Percentiles rank a stretch among this genome's conserved stretches.
Evolutionary conservation across 805 yeast species (phyloP).

Genomic region (Teunomyces panamensis): DNA sequence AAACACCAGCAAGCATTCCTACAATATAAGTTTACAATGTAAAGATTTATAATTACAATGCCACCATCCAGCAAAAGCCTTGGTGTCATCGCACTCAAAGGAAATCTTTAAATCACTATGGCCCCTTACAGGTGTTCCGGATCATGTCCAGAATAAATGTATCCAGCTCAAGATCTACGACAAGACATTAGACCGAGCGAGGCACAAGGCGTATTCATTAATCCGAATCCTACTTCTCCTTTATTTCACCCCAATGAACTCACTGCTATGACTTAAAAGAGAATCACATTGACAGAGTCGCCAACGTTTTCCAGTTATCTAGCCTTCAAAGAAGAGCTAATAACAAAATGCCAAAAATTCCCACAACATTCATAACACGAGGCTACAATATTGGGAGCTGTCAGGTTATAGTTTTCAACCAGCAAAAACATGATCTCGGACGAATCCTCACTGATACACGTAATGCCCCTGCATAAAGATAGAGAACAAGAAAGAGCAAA

Average conservation of each 20-base stretch:
- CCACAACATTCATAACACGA: constrained; percentile 54
- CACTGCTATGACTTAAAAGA: constrained; percentile 18
- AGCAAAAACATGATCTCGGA: constrained; percentile 99
- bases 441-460: constrained; percentile 99
- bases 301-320: neutral
- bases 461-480: constrained; percentile 99
- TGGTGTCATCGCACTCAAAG: constrained; percentile 48
- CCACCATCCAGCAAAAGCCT: constrained; percentile 37
- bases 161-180: constrained; percentile 48
- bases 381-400: constrained; percentile 56
- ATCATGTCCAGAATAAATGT: constrained; percentile 10
- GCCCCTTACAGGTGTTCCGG: constrained; percentile 34
- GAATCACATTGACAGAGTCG: constrained; percentile 5
- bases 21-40: constrained; percentile 17
- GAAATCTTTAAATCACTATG: constrained; percentile 34
- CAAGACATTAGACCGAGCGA: constrained; percentile 40
- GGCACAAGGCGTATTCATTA: constrained; percentile 39
- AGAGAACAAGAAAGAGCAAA: constrained; percentile 34
- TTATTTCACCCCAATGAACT: constrained; percentile 18
- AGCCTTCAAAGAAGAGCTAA: constrained; percentile 35
- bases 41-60: constrained; percentile 45
- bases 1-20: too few species aligned
- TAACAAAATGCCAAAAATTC: constrained; percentile 66
- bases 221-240: neutral
- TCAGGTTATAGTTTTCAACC: constrained; percentile 99